A percentile compares a stretch with the other conserved stretches of the same genome.
These are phyloP conservation scores for Boletus pseudo-olivaceus DNA, from an alignment of 768 basidiomycete species.

Conservation along the genomic window DNA sequence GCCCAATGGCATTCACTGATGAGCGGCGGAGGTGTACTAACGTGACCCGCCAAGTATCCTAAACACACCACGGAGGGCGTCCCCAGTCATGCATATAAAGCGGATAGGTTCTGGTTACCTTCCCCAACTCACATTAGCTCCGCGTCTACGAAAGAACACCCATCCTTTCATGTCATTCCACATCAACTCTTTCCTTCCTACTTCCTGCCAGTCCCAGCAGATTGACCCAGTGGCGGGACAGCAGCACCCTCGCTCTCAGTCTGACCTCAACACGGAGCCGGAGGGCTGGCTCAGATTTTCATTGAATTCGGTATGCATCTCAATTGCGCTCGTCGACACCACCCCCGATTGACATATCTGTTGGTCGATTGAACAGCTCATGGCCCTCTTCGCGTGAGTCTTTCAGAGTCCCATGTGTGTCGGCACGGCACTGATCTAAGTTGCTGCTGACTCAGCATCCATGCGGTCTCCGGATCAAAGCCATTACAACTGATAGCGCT, in stretches of 20 bases:
- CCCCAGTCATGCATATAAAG: too few relatives aligned
- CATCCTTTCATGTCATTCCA: too few relatives aligned
- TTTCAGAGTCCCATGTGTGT: background rate
- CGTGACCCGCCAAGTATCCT: too few relatives aligned
- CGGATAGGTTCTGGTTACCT: too few relatives aligned
- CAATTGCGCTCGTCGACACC: background rate
- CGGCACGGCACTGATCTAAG: background rate
- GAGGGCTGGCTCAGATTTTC: conserved; percentile 14
- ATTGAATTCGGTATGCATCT: conserved; percentile 12
- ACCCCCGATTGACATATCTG: background rate
- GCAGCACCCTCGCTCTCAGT: background rate
- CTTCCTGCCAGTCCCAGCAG: background rate
- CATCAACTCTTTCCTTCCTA: too few relatives aligned
- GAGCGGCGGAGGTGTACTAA: too few relatives aligned
- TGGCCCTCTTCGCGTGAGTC: conserved; percentile 18
- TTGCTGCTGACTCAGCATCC: background rate
- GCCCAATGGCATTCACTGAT: too few relatives aligned
- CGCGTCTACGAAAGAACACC: too few relatives aligned
- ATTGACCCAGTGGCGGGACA: too few relatives aligned
- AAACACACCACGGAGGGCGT: too few relatives aligned
- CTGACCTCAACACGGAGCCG: conserved; percentile 3
- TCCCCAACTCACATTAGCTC: too few relatives aligned
- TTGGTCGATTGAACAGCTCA: conserved; percentile 8
- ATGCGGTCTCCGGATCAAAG: conserved; percentile 9
- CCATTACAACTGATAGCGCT: conserved; percentile 6